Percentiles rank a stretch among this genome's conserved stretches.
phyloP scores from a whole-genome alignment of 2,329 filamentous ascomycete genomes.

The Ascochyta koolunga region DNA sequence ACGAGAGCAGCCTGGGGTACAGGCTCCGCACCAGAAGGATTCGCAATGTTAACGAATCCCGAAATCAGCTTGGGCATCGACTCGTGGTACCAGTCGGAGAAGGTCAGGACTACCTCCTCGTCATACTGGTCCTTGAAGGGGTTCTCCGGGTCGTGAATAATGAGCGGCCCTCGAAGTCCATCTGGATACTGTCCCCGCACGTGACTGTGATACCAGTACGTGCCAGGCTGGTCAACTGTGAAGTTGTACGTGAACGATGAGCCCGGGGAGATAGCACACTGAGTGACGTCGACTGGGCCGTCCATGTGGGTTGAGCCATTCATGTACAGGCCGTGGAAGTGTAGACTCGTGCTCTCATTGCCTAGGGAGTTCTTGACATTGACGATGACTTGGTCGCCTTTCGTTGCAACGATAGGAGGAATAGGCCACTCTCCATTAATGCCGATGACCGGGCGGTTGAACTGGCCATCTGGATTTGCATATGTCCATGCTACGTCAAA shows the following conservation, averaged over 20 bases:
- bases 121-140: constrained; percentile 60
- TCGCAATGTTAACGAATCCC: constrained; percentile 55
- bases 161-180: constrained; percentile 69
- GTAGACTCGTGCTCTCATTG: constrained; percentile 69
- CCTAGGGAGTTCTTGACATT: constrained; percentile 70
- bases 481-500: constrained; percentile 62
- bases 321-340: constrained; percentile 81
- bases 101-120: constrained; percentile 67
- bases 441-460: constrained; percentile 62
- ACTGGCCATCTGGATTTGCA: constrained; percentile 61
- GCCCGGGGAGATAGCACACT: constrained; percentile 63
- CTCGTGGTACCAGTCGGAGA: constrained; percentile 78
- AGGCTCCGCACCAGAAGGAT: constrained; percentile 67
- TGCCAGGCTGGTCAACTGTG: constrained; percentile 57
- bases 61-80: constrained; percentile 53
- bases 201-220: constrained; percentile 73
- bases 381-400: constrained; percentile 73
- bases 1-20: constrained; percentile 69
- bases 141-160: constrained; percentile 66
- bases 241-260: constrained; percentile 67
- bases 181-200: constrained; percentile 68
- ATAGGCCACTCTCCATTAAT: constrained; percentile 79
- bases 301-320: constrained; percentile 79
- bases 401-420: constrained; percentile 73
- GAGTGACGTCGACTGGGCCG: constrained; percentile 70